Percentiles rank a stretch among this genome's conserved stretches.
Evolutionary conservation across 2,329 filamentous ascomycete species (phyloP).

Genomic region (Aureobasidium sp.): DNA sequence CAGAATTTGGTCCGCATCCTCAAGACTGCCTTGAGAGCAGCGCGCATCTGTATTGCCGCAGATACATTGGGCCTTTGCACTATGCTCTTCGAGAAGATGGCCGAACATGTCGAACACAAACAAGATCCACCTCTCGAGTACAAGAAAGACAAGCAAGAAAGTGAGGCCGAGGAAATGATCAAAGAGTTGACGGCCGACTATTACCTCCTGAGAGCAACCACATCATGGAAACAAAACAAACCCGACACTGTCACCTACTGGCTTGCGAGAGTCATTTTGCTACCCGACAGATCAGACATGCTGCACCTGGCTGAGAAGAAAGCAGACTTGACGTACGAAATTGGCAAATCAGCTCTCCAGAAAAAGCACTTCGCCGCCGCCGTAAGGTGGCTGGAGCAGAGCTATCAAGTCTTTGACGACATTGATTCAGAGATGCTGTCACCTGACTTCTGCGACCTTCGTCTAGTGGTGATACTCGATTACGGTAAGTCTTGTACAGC

Average conservation of each 20-base stretch:
- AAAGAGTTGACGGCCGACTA: slow-evolving; percentile 50
- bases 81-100: slow-evolving; percentile 55
- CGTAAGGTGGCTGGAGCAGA: slow-evolving; percentile 64
- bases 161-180: slow-evolving; percentile 21
- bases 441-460: slow-evolving; percentile 53
- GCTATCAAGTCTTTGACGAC: slow-evolving; percentile 49
- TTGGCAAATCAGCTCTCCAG: slow-evolving; percentile 53
- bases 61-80: slow-evolving; percentile 49
- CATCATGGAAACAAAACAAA: slow-evolving; percentile 69
- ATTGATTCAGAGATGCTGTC: slow-evolving; percentile 50
- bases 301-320: slow-evolving; percentile 49
- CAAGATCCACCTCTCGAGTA: slow-evolving; percentile 13
- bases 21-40: slow-evolving; percentile 58
- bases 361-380: slow-evolving; percentile 48
- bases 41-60: slow-evolving; percentile 53
- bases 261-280: slow-evolving; percentile 50
- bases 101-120: slow-evolving; percentile 35
- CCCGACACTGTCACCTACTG: slow-evolving; percentile 72
- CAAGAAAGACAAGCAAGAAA: slow-evolving; percentile 12
- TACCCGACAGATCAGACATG: slow-evolving; percentile 35
- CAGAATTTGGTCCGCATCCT: slow-evolving; percentile 46
- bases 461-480: slow-evolving; percentile 55
- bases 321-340: slow-evolving; percentile 60
- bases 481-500: slow-evolving; percentile 25
- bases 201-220: slow-evolving; percentile 52